These are phyloP conservation scores for Ophiosphaerella herpotricha DNA, from an alignment of 2,329 filamentous ascomycete species.

Conservation along the genomic window DNA sequence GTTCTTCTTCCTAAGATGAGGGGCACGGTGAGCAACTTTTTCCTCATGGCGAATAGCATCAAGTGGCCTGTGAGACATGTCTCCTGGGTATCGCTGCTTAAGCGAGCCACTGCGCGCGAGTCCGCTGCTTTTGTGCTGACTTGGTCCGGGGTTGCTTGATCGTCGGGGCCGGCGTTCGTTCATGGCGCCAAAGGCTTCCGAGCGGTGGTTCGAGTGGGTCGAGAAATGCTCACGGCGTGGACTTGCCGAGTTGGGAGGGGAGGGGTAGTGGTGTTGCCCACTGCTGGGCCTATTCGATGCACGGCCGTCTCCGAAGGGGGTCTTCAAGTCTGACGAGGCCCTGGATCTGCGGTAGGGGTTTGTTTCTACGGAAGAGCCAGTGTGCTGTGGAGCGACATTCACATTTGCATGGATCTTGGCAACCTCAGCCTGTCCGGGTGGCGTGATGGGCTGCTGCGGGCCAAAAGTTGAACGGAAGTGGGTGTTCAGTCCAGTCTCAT, in stretches of 20 bases:
- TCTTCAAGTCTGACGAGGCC: slow-evolving; percentile 36
- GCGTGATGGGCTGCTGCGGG: slow-evolving; percentile 38
- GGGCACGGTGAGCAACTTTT: slow-evolving; percentile 67
- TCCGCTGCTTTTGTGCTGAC: slow-evolving; percentile 27
- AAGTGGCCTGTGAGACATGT: slow-evolving; percentile 68
- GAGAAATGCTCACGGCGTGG: slow-evolving; percentile 51
- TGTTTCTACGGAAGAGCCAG: slow-evolving; percentile 46
- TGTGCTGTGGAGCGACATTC: slow-evolving; percentile 37
- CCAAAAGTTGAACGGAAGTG: slow-evolving; percentile 58
- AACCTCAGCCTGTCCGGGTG: slow-evolving; percentile 36
- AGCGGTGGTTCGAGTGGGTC: slow-evolving; percentile 29
- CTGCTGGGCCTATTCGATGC: slow-evolving; percentile 23
- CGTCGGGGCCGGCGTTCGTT: slow-evolving; percentile 38
- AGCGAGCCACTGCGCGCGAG: slow-evolving; percentile 57
- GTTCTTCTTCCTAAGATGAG: slow-evolving; percentile 68
- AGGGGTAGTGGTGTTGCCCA: slow-evolving; percentile 49
- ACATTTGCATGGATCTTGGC: slow-evolving; percentile 28
- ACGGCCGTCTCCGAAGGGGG: slow-evolving; percentile 20
- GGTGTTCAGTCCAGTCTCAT: slow-evolving; percentile 68
- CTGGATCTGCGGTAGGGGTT: slow-evolving; percentile 51
- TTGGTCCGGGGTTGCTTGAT: slow-evolving; percentile 36
- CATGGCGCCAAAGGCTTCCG: slow-evolving; percentile 37
- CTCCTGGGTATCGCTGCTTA: slow-evolving; percentile 64
- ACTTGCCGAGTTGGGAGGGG: slow-evolving; percentile 60
- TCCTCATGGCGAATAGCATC: slow-evolving; percentile 67